phyloP scores from a whole-genome alignment of 2,329 filamentous ascomycete genomes.

The Xylariaceae sp. region DNA sequence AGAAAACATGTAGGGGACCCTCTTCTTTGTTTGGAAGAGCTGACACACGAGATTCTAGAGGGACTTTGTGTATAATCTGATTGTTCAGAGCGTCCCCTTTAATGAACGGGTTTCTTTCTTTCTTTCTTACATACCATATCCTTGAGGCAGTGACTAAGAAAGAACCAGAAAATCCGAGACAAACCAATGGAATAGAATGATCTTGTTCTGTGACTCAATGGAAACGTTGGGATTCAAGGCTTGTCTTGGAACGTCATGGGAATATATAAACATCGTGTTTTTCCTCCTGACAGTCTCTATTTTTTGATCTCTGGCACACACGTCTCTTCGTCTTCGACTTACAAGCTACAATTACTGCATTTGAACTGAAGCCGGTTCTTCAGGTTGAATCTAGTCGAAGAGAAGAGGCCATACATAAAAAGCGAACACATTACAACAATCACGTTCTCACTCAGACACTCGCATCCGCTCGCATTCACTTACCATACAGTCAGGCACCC shows the following conservation, averaged over 20 bases:
- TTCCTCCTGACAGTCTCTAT: neutral
- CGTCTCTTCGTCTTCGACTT: no score
- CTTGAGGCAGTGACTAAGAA: neutral
- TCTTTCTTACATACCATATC: neutral
- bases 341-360: neutral
- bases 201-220: neutral
- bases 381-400: neutral
- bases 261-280: neutral
- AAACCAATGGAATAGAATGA: conserved; percentile 1
- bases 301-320: no score
- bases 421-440: neutral
- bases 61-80: conserved; percentile 3
- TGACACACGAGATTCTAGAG: neutral
- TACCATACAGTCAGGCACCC: neutral
- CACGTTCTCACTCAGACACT: neutral
- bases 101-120: neutral
- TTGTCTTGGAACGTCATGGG: no score
- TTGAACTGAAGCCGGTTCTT: conserved; percentile 9
- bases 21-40: neutral
- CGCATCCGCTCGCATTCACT: neutral
- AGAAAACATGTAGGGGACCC: neutral
- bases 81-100: conserved; percentile 4
- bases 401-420: neutral
- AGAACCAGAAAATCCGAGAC: neutral
- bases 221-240: neutral